A percentile compares a stretch with the other conserved stretches of the same genome.
These are phyloP conservation scores for Mitosporidium daphniae DNA, from an alignment of 371 early-diverging fungal species.

Conservation along the genomic window DNA sequence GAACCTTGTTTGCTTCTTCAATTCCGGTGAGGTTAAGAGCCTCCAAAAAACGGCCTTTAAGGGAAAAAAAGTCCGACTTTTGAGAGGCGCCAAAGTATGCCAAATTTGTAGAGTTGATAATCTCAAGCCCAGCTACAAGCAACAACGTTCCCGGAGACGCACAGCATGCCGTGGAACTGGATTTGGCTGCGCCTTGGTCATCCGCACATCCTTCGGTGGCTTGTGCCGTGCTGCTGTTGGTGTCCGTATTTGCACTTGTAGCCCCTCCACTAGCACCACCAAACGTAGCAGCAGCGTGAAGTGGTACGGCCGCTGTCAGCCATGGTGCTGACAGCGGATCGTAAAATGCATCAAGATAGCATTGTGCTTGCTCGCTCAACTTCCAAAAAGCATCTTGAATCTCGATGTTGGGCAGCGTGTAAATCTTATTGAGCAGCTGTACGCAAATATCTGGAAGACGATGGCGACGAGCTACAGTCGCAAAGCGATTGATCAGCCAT, in stretches of 20 bases:
- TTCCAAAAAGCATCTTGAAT: constrained; percentile 86
- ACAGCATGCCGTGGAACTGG: too few relatives aligned
- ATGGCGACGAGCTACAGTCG: constrained; percentile 79
- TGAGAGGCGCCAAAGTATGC: constrained; percentile 61
- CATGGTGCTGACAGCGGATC: too few relatives aligned
- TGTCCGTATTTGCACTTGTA: too few relatives aligned
- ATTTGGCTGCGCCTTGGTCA: too few relatives aligned
- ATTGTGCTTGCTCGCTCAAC: constrained; percentile 86
- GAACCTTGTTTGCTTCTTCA: constrained; percentile 61
- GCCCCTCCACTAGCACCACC: too few relatives aligned
- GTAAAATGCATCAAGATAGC: constrained; percentile 56
- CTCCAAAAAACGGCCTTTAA: constrained; percentile 36
- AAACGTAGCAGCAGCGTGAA: too few relatives aligned
- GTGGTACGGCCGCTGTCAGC: too few relatives aligned
- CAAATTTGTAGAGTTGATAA: constrained; percentile 87
- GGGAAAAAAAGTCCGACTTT: constrained; percentile 81
- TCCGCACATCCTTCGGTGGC: too few relatives aligned
- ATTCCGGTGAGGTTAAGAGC: constrained; percentile 7
- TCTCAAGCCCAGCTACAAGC: constrained; percentile 89
- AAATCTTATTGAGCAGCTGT: constrained; percentile 59
- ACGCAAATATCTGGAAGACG: constrained; percentile 67
- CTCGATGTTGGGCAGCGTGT: constrained; percentile 92
- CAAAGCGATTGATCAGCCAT: constrained; percentile 96
- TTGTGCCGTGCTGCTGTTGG: constrained; percentile 36
- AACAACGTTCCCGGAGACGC: too few relatives aligned